Percentiles rank a stretch among this genome's conserved stretches.
Conservation (phyloP, 1,284 basidiomycete species). For the Xanthoconium separans region DNA sequence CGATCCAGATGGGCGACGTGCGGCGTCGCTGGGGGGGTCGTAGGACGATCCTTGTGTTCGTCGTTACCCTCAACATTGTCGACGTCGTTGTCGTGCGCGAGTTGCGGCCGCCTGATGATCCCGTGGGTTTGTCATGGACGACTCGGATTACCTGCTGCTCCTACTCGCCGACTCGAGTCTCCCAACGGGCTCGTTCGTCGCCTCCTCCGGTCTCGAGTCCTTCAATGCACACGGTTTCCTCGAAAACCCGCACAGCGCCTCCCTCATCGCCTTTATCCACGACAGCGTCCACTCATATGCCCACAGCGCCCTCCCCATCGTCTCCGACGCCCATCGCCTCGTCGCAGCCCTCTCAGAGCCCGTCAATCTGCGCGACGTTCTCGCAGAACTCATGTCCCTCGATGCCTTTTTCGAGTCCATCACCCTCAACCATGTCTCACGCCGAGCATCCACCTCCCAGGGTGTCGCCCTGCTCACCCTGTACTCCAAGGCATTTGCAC, state of each 20-base stretch:
- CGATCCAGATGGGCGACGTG: slow-evolving; percentile 1
- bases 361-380: slow-evolving; percentile 21
- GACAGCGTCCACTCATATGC: slow-evolving; percentile 77
- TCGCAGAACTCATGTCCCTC: slow-evolving; percentile 51
- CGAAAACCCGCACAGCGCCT: slow-evolving; percentile 29
- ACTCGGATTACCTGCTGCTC: slow-evolving; percentile 64
- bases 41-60: background rate
- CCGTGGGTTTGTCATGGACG: slow-evolving; percentile 25
- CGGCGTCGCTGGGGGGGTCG: slow-evolving; percentile 1
- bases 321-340: slow-evolving; percentile 63
- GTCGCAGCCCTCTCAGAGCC: slow-evolving; percentile 31
- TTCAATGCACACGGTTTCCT: slow-evolving; percentile 86
- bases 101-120: background rate
- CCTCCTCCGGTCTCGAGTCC: slow-evolving; percentile 91
- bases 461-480: slow-evolving; percentile 92
- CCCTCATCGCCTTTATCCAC: slow-evolving; percentile 61
- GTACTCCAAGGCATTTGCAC: slow-evolving; percentile 80
- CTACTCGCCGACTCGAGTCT: slow-evolving; percentile 81
- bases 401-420: slow-evolving; percentile 84
- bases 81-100: background rate
- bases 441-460: slow-evolving; percentile 88
- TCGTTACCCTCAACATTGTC: background rate
- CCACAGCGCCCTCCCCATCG: slow-evolving; percentile 72
- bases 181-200: slow-evolving; percentile 88
- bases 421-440: slow-evolving; percentile 86